Evolutionary conservation across 768 basidiomycete genomes (phyloP).

Genomic region (Amylocystis lapponica): DNA sequence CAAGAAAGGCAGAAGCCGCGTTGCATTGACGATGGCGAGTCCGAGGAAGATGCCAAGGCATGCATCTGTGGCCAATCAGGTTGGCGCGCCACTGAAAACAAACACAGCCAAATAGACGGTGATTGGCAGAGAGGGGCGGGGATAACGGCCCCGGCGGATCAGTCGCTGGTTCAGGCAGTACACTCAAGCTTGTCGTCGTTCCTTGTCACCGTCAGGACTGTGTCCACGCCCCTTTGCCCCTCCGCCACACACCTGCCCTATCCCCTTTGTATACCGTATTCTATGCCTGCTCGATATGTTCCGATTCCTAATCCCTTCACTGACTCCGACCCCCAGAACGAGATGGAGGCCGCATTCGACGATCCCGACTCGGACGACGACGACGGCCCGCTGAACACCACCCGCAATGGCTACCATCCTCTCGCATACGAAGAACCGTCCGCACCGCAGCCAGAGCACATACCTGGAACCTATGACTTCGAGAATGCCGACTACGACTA

Average conservation of each 20-base stretch:
- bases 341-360: slow-evolving; percentile 87
- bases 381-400: slow-evolving; percentile 37
- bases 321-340: slow-evolving; percentile 42
- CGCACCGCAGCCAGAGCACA: slow-evolving; percentile 7
- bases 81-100: too few species aligned
- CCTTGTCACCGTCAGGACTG: neutral
- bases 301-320: slow-evolving; percentile 56
- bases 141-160: too few species aligned
- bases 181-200: neutral
- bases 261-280: too few species aligned
- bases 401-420: slow-evolving; percentile 18
- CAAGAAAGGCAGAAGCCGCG: too few species aligned
- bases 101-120: neutral
- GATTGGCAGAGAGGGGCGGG: neutral
- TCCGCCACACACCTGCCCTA: neutral
- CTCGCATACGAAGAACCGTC: slow-evolving; percentile 15
- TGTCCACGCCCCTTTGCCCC: neutral
- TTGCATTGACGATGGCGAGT: too few species aligned
- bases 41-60: too few species aligned
- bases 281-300: slow-evolving; percentile 55
- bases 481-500: slow-evolving; percentile 68
- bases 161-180: neutral
- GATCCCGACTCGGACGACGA: slow-evolving; percentile 69
- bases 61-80: too few species aligned
- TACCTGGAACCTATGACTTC: slow-evolving; percentile 60